A percentile compares a stretch with the other conserved stretches of the same genome.
These are phyloP conservation scores for Hypoxylon rubiginosum DNA, from an alignment of 2,329 filamentous ascomycete genomes.

Conservation along the genomic window DNA sequence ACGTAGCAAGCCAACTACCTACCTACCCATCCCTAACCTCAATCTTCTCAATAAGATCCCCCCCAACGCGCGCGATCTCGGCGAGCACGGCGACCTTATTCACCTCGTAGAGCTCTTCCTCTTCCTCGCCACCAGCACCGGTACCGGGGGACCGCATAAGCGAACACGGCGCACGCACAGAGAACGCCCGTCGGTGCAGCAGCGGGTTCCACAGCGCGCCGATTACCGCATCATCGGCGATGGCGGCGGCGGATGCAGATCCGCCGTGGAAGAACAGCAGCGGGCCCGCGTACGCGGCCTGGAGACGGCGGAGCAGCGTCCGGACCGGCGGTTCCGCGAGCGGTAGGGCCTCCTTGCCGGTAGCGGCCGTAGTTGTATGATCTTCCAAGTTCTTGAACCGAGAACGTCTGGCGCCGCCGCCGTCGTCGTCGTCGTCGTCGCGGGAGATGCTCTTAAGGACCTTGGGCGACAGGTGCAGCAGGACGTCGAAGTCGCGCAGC, in stretches of 20 bases:
- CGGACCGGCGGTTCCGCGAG: conserved; percentile 72
- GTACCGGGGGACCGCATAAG: conserved; percentile 65
- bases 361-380: conserved; percentile 66
- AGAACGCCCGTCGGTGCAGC: conserved; percentile 71
- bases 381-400: conserved; percentile 86
- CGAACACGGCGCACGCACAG: conserved; percentile 77
- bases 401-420: conserved; percentile 57
- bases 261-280: conserved; percentile 85
- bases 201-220: conserved; percentile 71
- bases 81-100: conserved; percentile 77
- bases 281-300: conserved; percentile 73
- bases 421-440: conserved; percentile 53
- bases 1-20: background rate
- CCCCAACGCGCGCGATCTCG: conserved; percentile 79
- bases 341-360: conserved; percentile 54
- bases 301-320: conserved; percentile 76
- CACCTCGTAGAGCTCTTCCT: conserved; percentile 67
- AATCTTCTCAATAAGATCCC: conserved; percentile 76
- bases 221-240: conserved; percentile 68
- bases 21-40: conserved; percentile 60
- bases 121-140: conserved; percentile 52
- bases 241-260: too few species aligned
- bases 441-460: conserved; percentile 59
- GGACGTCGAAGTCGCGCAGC: conserved; percentile 84
- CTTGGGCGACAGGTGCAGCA: conserved; percentile 77